A percentile compares a stretch with the other conserved stretches of the same genome.
Conservation (phyloP, 805 yeast species). For the Hanseniaspora occidentalis region DNA sequence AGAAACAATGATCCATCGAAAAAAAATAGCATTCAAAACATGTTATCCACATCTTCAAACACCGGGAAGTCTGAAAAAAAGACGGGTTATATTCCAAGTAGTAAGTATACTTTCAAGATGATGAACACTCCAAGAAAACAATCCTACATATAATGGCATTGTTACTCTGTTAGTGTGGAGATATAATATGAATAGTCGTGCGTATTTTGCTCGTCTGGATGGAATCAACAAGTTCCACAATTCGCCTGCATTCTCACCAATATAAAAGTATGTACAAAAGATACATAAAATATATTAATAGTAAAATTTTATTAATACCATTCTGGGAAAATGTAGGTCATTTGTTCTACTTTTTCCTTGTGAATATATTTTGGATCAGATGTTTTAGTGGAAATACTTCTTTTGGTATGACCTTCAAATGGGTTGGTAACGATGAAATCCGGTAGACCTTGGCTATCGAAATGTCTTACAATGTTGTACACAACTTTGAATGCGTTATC, state of each 20-base stretch:
- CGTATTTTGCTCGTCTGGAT: background rate
- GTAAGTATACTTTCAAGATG: conserved; percentile 21
- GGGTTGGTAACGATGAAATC: conserved; percentile 44
- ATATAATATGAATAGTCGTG: conserved; percentile 1
- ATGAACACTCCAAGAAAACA: conserved; percentile 23
- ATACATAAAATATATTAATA: background rate
- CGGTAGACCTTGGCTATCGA: conserved; percentile 46
- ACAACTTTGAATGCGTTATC: conserved; percentile 77
- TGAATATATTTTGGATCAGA: conserved; percentile 50
- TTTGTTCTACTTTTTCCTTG: conserved; percentile 58
- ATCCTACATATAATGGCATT: conserved; percentile 9
- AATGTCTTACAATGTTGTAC: conserved; percentile 48
- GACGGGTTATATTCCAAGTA: conserved; percentile 24
- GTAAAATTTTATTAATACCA: conserved; percentile 35
- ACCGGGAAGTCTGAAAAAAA: background rate
- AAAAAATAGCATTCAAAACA: background rate
- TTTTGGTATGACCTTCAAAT: conserved; percentile 65
- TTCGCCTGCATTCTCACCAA: too few relatives aligned
- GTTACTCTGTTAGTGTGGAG: conserved; percentile 1
- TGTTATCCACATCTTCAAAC: background rate
- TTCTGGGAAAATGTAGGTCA: conserved; percentile 84
- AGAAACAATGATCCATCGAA: background rate
- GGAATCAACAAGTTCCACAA: background rate
- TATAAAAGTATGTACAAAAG: too few relatives aligned
- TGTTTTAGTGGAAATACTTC: conserved; percentile 58